Base-by-base conservation (phyloP, 176 grass and related monocot genomes). In the Rhynchospora breviuscula region DNA sequence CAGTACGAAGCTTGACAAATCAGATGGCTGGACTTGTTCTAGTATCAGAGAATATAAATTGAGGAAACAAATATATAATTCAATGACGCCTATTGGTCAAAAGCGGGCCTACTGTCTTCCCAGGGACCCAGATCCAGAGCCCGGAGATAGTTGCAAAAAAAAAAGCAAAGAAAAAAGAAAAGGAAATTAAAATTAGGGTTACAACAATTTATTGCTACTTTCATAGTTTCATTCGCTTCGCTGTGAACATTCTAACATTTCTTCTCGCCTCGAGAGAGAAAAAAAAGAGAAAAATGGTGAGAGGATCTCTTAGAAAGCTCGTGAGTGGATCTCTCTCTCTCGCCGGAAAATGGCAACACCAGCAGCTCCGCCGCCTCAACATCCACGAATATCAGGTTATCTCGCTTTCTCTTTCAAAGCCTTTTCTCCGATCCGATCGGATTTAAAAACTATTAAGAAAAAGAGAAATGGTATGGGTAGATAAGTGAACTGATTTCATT, bases 361-460 rank as follows among this genome's bases (percentile, higher is more conserved):
- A 96, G 88, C 97, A 99, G 85, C 85, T 99, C 65, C 97, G 97
- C 87, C 97, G 93, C 85, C 97, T 99, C 89, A 99, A 99, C 87
- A 93, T 99, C 89, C 97, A 99, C 83, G 97, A 99, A 87, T 99
- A 99, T 85, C 97, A 99, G 93, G 97, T 99, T 65, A 31, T 7
- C 4, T 64, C 45, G 35, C 62, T 22, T 80, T 85, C 85, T 78
- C 31, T 35, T 7, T 19, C 35, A 4, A 21, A 47, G 17, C 10
- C 23, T 80, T 8, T 33, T n/a, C 21, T 86, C 8, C 75, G 72
- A 61, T 80, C 80, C 19, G 59, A 3, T 78, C 23, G 9, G 33
- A 56, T 7, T 54, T 47, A 58, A 40, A 47, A 54, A 66, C 25
- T 31, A 0, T 54, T 29, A 3, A 65, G 59, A 0, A 44, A 44